Evolutionary conservation across 1,284 basidiomycete genomes (phyloP).

Genomic region (Microbotryomycetes sp.): DNA sequence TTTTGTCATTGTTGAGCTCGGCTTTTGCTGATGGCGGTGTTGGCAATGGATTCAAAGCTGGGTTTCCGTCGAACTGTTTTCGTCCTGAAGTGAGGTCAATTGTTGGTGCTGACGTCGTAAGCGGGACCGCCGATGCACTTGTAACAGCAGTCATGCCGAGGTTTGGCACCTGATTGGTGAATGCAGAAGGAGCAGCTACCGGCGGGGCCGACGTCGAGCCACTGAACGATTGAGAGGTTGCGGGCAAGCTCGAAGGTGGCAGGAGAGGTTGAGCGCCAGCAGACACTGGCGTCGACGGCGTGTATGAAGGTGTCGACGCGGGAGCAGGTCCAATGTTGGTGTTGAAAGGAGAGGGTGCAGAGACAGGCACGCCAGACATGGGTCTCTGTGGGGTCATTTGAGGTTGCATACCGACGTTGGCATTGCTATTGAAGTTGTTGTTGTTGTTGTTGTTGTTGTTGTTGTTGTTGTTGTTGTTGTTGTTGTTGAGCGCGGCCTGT

Average conservation of each 20-base stretch:
- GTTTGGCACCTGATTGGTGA: too few relatives aligned
- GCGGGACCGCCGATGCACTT: too few relatives aligned
- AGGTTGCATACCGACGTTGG: neutral
- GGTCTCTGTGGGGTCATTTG: neutral
- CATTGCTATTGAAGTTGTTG: neutral
- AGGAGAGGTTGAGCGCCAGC: neutral
- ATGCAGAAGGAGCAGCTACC: neutral
- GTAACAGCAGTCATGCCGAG: too few relatives aligned
- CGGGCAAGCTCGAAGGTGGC: too few relatives aligned
- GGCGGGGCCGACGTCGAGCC: neutral
- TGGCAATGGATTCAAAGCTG: too few relatives aligned
- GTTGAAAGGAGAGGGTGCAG: neutral
- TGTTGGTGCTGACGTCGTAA: too few relatives aligned
- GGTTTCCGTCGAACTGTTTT: too few relatives aligned
- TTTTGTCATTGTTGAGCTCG: too few relatives aligned
- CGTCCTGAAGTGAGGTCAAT: too few relatives aligned
- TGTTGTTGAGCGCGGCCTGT: conserved; percentile 10
- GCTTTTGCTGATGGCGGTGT: too few relatives aligned
- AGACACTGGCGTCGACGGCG: neutral
- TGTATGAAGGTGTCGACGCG: neutral
- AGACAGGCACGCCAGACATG: neutral
- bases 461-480: neutral
- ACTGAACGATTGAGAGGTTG: too few relatives aligned
- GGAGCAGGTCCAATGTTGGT: neutral
- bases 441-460: neutral